Evolutionary conservation across 2,329 filamentous ascomycete genomes (phyloP).

Genomic region (Teratosphaeria epicoccoides): DNA sequence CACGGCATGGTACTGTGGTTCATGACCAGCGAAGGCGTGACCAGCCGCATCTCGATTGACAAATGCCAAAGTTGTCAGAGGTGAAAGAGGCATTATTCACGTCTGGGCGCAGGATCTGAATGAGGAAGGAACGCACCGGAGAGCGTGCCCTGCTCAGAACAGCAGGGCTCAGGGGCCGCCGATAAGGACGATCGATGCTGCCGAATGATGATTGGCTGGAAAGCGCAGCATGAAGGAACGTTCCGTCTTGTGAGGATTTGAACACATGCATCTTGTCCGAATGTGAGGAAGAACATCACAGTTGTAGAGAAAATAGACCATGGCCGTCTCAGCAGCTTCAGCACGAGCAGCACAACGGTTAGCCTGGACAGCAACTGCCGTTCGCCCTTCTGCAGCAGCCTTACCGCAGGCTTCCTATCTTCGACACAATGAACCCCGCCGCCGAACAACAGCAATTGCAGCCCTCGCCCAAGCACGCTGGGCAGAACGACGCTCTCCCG

Average conservation of each 20-base stretch:
- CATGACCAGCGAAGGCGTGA: not conserved
- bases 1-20: not conserved
- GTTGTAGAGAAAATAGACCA: not conserved
- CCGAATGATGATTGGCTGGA: not conserved
- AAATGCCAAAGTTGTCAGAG: not conserved
- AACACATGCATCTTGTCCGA: too few species aligned
- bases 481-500: conserved; percentile 1
- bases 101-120: not conserved
- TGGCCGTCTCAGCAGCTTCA: not conserved
- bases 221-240: too few species aligned
- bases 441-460: conserved; percentile 4
- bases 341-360: conserved; percentile 1
- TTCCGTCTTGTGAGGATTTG: not conserved
- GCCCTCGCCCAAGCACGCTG: conserved; percentile 6
- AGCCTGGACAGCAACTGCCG: conserved; percentile 5
- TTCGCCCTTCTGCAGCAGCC: conserved; percentile 1
- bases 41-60: not conserved
- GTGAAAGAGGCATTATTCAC: not conserved
- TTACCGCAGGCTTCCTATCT: not conserved
- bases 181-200: not conserved
- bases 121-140: not conserved
- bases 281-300: not conserved
- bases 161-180: not conserved
- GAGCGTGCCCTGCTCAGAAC: not conserved
- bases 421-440: not conserved